Conservation (phyloP, 805 yeast genomes). For the Lipomyces kockii region DNA sequence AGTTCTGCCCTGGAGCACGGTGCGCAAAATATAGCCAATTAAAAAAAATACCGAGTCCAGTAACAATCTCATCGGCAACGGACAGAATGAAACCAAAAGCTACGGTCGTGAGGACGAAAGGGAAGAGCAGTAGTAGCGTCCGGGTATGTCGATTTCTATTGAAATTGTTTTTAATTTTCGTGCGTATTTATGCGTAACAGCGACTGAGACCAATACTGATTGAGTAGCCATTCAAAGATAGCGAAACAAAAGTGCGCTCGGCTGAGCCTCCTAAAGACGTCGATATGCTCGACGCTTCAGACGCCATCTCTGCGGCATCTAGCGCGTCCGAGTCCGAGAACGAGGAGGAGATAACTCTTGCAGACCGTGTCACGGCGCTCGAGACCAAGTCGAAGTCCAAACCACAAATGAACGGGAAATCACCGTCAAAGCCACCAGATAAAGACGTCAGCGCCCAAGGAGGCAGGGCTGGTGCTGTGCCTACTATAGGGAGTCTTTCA, state of each 20-base stretch:
- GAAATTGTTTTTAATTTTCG: background rate
- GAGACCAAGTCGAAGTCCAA: conserved; percentile 31
- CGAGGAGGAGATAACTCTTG: conserved; percentile 52
- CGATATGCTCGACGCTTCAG: conserved; percentile 38
- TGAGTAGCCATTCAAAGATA: conserved; percentile 43
- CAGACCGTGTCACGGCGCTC: conserved; percentile 49
- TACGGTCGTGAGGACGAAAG: conserved; percentile 21
- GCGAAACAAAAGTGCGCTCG: conserved; percentile 43
- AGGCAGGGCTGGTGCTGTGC: conserved; percentile 37
- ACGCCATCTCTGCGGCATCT: conserved; percentile 13
- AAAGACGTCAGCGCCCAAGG: background rate
- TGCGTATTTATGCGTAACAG: background rate
- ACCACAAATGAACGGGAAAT: conserved; percentile 33
- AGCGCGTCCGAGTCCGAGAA: conserved; percentile 46
- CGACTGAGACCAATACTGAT: conserved; percentile 12
- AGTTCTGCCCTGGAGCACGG: background rate
- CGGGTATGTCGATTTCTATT: conserved; percentile 10
- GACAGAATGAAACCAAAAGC: conserved; percentile 13
- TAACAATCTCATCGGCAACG: background rate
- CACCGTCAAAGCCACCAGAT: background rate
- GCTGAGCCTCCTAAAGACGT: conserved; percentile 44
- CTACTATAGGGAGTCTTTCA: conserved; percentile 77
- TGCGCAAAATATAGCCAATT: background rate
- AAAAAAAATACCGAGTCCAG: background rate
- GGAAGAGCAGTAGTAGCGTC: conserved; percentile 10